These are phyloP conservation scores for Penicillium sp. DNA, from an alignment of 2,329 filamentous ascomycete genomes.

Conservation along the genomic window DNA sequence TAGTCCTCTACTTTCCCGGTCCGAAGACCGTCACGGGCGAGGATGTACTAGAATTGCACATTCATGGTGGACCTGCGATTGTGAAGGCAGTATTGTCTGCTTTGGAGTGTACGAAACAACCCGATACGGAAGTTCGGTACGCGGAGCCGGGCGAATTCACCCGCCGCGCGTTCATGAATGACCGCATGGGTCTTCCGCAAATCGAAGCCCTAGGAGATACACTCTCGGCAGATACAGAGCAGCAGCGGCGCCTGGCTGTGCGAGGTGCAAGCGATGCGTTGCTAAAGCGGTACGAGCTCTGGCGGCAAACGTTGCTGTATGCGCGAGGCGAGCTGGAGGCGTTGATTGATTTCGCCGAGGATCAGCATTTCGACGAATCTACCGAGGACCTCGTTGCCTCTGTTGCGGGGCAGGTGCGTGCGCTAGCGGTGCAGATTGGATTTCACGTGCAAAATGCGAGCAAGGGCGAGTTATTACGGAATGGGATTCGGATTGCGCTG, in stretches of 20 bases:
- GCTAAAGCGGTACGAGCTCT: conserved; percentile 76
- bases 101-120: conserved; percentile 57
- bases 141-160: conserved; percentile 97
- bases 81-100: conserved; percentile 82
- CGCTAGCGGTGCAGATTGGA: conserved; percentile 65
- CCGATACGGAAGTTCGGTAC: conserved; percentile 65
- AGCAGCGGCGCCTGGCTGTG: conserved; percentile 85
- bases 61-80: conserved; percentile 90
- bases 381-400: conserved; percentile 71
- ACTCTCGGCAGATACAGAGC: conserved; percentile 75
- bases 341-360: conserved; percentile 94
- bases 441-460: conserved; percentile 76
- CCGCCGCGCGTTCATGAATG: conserved; percentile 84
- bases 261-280: conserved; percentile 73
- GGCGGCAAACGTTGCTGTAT: conserved; percentile 75
- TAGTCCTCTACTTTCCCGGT: conserved; percentile 80
- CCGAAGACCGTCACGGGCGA: conserved; percentile 89
- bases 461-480: conserved; percentile 79
- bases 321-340: conserved; percentile 92
- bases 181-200: conserved; percentile 83
- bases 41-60: conserved; percentile 86
- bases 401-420: conserved; percentile 66
- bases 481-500: conserved; percentile 82
- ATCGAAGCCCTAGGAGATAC: conserved; percentile 68
- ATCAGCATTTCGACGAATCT: conserved; percentile 94